Percentiles rank a stretch among this genome's conserved stretches.
Evolutionary conservation across 2,329 filamentous ascomycete genomes (phyloP).

Genomic region (Pochonia chlamydosporia): DNA sequence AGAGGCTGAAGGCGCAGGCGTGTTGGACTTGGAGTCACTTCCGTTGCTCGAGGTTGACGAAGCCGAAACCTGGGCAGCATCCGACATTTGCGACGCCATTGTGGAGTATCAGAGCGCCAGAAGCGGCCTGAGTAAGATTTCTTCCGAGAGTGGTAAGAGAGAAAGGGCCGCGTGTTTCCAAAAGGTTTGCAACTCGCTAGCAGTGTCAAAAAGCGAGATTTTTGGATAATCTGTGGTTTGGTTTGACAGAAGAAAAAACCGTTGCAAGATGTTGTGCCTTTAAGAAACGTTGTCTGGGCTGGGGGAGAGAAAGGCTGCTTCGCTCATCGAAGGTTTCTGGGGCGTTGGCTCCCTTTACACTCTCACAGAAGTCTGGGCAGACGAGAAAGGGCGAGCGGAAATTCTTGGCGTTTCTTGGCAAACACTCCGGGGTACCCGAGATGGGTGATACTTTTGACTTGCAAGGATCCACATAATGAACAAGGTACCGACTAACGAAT

Average conservation of each 20-base stretch:
- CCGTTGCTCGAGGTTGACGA: slow-evolving; percentile 21
- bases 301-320: neutral
- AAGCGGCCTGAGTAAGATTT: neutral
- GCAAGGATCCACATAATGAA: fast-evolving
- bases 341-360: slow-evolving; percentile 32
- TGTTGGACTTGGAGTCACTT: slow-evolving; percentile 46
- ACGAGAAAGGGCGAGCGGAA: slow-evolving; percentile 31
- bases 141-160: neutral
- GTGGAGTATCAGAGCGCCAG: slow-evolving; percentile 16
- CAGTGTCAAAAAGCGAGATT: neutral
- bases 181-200: neutral
- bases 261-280: slow-evolving; percentile 2
- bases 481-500: slow-evolving; percentile 11
- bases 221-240: neutral
- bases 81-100: slow-evolving; percentile 28
- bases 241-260: neutral
- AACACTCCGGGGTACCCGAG: slow-evolving; percentile 13
- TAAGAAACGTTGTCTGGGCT: slow-evolving; percentile 10
- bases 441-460: slow-evolving; percentile 1
- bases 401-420: slow-evolving; percentile 29
- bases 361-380: slow-evolving; percentile 26
- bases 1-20: slow-evolving; percentile 45
- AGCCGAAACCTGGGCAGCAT: slow-evolving; percentile 14
- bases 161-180: neutral
- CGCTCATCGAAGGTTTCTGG: slow-evolving; percentile 11